Base-by-base conservation (phyloP, 1,284 basidiomycete species). In the Malassezia furfur region DNA sequence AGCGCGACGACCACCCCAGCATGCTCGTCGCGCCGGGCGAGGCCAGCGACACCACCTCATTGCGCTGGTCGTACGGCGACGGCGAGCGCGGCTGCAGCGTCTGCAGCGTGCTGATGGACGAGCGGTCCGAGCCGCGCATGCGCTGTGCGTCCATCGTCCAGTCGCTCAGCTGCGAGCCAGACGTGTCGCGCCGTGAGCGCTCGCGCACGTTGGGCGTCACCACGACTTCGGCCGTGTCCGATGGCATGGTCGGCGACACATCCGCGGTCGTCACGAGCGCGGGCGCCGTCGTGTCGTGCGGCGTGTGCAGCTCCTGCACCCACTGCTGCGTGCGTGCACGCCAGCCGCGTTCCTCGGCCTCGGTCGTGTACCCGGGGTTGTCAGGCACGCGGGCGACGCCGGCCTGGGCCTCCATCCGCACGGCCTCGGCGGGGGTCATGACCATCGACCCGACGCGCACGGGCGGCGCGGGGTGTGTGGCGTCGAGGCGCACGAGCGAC, bases 361-460 rank as follows among this genome's bases (percentile, higher is more conserved):
- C 17, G 32, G 7, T 28, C 12, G 32, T 32, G 8, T 12, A 58
- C 47, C 64, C 64, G 1, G 67, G 67, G 28, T 62, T 57, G 30
- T 61, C 54, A 3, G 67, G 67, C 7, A 60, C 51, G 17, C 50
- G 57, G 14, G 67, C 67, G 28, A 64, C 57, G n/a, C 67, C 67
- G n/a, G 67, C 67, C 37, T 64, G 57, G 0, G 67, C 67, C 38
- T 70, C 66, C 58, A 65, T 61, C 8, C 60, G 61, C 14, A 70
- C 65, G 7, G 61, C 21, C 48, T 70, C 61, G 12, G 67, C 67
- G 6, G 67, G 67, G 5, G 67, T 70, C 17, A 31, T 55, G 58
- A 9, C 32, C 12, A 31, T 31, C 22, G 44, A 31, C 1, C 4
- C 6, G 17, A 19, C 30, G 15, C 22, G 38, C 9, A 8, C 22